A percentile compares a stretch with the other conserved stretches of the same genome.
phyloP scores from a whole-genome alignment of 768 basidiomycete species.

The Podaxis sp. region DNA sequence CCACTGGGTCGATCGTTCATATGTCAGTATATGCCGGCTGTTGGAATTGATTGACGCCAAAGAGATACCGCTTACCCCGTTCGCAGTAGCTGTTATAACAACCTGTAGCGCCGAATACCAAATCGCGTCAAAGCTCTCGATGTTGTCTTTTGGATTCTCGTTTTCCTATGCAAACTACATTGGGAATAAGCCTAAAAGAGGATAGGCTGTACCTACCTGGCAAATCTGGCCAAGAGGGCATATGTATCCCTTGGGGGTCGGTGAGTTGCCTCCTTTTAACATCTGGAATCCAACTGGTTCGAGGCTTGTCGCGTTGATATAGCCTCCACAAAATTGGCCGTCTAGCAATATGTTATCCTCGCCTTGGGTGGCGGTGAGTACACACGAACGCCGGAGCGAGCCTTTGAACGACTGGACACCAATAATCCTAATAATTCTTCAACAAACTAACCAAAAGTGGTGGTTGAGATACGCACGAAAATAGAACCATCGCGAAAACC shows the following conservation, averaged over 20 bases:
- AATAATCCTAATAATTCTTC: conserved; percentile 58
- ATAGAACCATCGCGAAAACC: conserved; percentile 83
- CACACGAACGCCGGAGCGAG: conserved; percentile 68
- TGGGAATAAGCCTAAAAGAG: neutral
- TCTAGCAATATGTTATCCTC: conserved; percentile 46
- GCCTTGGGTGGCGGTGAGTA: conserved; percentile 53
- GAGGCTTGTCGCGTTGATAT: conserved; percentile 62
- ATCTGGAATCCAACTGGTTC: conserved; percentile 37
- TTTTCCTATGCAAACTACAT: conserved; percentile 43
- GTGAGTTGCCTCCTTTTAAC: conserved; percentile 26
- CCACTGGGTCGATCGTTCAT: conserved; percentile 48
- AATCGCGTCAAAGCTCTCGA: conserved; percentile 89
- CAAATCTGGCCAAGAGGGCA: conserved; percentile 89
- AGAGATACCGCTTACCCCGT: conserved; percentile 52
- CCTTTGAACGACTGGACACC: conserved; percentile 95
- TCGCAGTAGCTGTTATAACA: conserved; percentile 78
- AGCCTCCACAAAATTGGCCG: conserved; percentile 76
- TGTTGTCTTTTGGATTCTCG: conserved; percentile 61
- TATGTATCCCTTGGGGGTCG: conserved; percentile 74
- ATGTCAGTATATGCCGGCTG: neutral
- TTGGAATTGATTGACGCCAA: neutral
- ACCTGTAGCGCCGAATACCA: conserved; percentile 82
- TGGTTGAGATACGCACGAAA: conserved; percentile 60
- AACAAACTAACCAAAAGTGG: conserved; percentile 8
- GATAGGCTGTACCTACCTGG: conserved; percentile 43